These are phyloP conservation scores for Vitis hybrid DNA, from an alignment of 177 flowering plant species.

Conservation along the genomic window DNA sequence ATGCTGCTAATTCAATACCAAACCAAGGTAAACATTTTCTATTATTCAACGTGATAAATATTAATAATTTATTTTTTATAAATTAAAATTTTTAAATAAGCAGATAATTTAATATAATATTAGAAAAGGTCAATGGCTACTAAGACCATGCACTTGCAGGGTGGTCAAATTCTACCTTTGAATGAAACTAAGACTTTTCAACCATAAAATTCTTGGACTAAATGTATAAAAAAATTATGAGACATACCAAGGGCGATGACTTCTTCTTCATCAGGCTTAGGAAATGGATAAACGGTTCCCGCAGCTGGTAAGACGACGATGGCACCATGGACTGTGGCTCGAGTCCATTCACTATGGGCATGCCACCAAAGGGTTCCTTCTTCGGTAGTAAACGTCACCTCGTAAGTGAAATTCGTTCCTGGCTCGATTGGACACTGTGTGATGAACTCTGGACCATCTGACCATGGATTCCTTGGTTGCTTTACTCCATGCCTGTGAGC, in stretches of 20 bases:
- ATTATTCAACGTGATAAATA: not conserved
- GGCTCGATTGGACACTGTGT: not conserved
- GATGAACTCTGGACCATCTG: not conserved
- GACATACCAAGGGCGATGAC: not conserved
- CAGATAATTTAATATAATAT: not conserved
- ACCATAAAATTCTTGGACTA: no score
- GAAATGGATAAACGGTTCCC: conserved; percentile 14
- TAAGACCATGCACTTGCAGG: no score
- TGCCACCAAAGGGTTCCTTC: no score
- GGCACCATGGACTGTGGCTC: conserved; percentile 22
- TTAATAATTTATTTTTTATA: not conserved
- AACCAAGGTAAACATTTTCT: not conserved
- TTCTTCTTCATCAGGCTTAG: conserved; percentile 13
- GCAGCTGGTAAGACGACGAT: conserved; percentile 11
- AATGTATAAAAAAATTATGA: no score
- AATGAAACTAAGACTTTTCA: no score
- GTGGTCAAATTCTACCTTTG: no score
- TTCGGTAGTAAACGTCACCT: not conserved
- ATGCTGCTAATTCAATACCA: conserved; percentile 5
- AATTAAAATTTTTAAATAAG: not conserved
- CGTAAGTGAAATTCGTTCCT: not conserved
- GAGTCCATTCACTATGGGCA: conserved; percentile 1
- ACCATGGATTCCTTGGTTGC: conserved; percentile 6
- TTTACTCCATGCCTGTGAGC: conserved; percentile 5
- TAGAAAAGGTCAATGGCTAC: no score